Percentiles rank a stretch among this genome's conserved stretches.
Evolutionary conservation across 352 stramenopile species (phyloP).

Genomic region (Pythium utonaiense): DNA sequence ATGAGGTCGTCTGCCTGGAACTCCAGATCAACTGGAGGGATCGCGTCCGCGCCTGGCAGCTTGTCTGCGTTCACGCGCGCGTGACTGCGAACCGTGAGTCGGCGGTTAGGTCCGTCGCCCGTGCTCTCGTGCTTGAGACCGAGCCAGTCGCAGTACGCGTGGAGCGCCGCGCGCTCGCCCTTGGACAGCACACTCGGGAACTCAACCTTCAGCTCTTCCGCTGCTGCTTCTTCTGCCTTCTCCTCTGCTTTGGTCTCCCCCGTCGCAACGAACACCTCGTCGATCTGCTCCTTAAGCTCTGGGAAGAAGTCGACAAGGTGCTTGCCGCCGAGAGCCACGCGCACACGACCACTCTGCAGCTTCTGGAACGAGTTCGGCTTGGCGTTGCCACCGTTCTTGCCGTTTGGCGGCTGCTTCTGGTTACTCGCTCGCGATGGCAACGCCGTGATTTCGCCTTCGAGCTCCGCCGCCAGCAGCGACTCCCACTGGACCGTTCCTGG

Average conservation of each 20-base stretch:
- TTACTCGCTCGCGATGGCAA: slow-evolving; percentile 33
- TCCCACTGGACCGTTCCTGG: slow-evolving; percentile 67
- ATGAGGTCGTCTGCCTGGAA: slow-evolving; percentile 58
- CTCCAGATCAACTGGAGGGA: slow-evolving; percentile 28
- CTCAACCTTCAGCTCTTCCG: slow-evolving; percentile 32
- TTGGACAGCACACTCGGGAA: slow-evolving; percentile 51
- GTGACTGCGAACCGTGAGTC: slow-evolving; percentile 34
- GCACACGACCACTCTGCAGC: slow-evolving; percentile 34
- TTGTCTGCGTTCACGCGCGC: slow-evolving; percentile 3
- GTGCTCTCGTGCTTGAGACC: slow-evolving; percentile 50
- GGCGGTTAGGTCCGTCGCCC: slow-evolving; percentile 37
- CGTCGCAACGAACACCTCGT: slow-evolving; percentile 35
- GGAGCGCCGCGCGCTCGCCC: slow-evolving; percentile 55
- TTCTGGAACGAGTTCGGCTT: slow-evolving; percentile 33
- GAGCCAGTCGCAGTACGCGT: slow-evolving; percentile 64
- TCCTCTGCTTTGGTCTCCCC: slow-evolving; percentile 6
- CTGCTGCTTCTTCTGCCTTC: slow-evolving; percentile 14
- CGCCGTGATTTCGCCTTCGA: slow-evolving; percentile 44
- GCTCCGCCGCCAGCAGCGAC: slow-evolving; percentile 30
- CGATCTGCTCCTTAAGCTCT: slow-evolving; percentile 54
- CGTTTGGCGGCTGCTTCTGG: slow-evolving; percentile 25
- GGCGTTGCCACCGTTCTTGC: slow-evolving; percentile 24
- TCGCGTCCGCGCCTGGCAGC: slow-evolving; percentile 19
- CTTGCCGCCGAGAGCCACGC: slow-evolving; percentile 28
- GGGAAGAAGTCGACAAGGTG: slow-evolving; percentile 60